Evolutionary conservation across 768 basidiomycete species (phyloP).

Genomic region (Scleroderma citrinum): DNA sequence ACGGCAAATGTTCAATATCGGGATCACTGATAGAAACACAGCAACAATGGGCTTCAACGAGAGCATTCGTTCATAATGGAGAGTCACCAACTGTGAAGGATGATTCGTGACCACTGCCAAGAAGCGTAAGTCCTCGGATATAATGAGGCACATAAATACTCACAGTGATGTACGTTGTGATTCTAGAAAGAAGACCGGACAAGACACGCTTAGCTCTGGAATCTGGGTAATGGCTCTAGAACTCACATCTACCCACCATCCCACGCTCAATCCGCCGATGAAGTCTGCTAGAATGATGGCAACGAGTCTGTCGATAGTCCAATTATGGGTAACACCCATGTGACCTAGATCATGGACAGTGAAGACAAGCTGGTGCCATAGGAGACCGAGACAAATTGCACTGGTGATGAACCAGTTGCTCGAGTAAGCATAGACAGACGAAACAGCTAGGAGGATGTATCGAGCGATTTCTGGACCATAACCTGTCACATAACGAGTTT

Average conservation of each 20-base stretch:
- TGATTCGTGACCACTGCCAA: constrained; percentile 90
- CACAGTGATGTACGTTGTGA: constrained; percentile 94
- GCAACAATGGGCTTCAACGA: constrained; percentile 11
- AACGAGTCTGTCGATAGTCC: constrained; percentile 72
- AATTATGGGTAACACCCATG: constrained; percentile 86
- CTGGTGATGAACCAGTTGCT: constrained; percentile 64
- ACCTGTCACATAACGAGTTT: constrained; percentile 75
- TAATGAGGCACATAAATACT: constrained; percentile 30
- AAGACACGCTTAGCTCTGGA: neutral
- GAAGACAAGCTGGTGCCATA: constrained; percentile 96
- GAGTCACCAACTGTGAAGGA: constrained; percentile 72
- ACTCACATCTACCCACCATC: constrained; percentile 97
- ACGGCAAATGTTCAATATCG: constrained; percentile 85
- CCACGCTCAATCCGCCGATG: constrained; percentile 88
- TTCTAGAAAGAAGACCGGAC: constrained; percentile 44
- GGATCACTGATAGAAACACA: constrained; percentile 53
- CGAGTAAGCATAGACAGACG: constrained; percentile 57
- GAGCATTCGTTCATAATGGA: neutral
- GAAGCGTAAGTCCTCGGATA: constrained; percentile 3
- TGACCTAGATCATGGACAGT: constrained; percentile 93
- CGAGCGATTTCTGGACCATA: constrained; percentile 88
- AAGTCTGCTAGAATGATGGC: constrained; percentile 79
- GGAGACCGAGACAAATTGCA: constrained; percentile 76
- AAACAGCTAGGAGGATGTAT: constrained; percentile 57
- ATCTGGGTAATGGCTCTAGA: neutral